Conservation (phyloP, 495 filamentous ascomycete species). For the Pyrenopolyporus hunteri region DNA sequence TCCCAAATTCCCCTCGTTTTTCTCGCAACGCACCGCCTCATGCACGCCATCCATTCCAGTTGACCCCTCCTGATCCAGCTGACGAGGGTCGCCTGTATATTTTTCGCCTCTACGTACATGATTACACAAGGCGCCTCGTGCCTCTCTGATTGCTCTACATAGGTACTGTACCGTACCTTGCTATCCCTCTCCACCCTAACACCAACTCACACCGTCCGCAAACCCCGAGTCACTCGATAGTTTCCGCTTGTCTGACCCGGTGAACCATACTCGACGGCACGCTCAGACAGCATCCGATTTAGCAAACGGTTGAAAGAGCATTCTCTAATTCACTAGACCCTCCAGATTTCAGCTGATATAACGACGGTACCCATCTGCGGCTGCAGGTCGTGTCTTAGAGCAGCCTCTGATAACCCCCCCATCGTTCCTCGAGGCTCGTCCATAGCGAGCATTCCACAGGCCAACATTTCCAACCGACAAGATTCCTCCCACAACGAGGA, state of each 20-base stretch:
- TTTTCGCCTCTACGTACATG: too few relatives aligned
- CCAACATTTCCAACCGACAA: constrained; percentile 49
- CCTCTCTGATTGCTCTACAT: too few relatives aligned
- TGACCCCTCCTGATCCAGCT: background rate
- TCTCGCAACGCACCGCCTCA: background rate
- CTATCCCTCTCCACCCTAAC: too few relatives aligned
- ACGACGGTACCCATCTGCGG: background rate
- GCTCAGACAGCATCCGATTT: background rate
- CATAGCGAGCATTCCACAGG: constrained; percentile 30
- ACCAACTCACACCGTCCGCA: background rate
- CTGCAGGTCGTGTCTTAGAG: constrained; percentile 4
- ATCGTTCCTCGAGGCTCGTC: constrained; percentile 29
- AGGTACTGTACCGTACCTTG: too few relatives aligned
- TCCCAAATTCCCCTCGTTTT: too few relatives aligned
- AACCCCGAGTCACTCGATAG: background rate
- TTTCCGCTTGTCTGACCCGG: background rate
- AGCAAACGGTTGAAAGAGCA: background rate
- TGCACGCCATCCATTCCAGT: background rate
- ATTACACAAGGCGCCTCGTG: too few relatives aligned
- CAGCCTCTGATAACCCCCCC: background rate
- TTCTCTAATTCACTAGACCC: background rate
- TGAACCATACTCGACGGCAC: background rate
- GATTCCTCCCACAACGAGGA: constrained; percentile 72
- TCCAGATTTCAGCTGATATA: background rate
- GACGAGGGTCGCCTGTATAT: too few relatives aligned